A percentile compares a stretch with the other conserved stretches of the same genome.
phyloP scores from a whole-genome alignment of 2,329 filamentous ascomycete genomes.

The Dichotomopilus funicola region DNA sequence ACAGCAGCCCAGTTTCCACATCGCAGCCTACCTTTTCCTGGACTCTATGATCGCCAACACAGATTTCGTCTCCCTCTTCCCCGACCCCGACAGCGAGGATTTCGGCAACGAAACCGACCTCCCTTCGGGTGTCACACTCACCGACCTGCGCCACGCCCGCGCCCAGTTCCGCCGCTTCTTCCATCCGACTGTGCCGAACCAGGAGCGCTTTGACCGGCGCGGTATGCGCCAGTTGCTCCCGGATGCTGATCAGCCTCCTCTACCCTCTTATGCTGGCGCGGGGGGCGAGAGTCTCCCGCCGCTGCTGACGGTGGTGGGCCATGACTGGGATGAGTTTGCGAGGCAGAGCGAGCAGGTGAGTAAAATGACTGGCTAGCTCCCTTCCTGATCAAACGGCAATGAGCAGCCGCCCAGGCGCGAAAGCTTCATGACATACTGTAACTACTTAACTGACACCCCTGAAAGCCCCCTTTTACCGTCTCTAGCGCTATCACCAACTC shows the following conservation, averaged over 20 bases:
- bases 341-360: conserved; percentile 33
- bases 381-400: no score
- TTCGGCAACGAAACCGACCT: conserved; percentile 37
- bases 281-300: conserved; percentile 29
- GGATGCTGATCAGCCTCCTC: conserved; percentile 33
- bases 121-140: conserved; percentile 33
- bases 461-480: conserved; percentile 27
- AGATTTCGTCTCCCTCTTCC: conserved; percentile 49
- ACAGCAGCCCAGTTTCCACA: conserved; percentile 19
- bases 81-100: conserved; percentile 42
- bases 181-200: conserved; percentile 42
- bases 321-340: conserved; percentile 47
- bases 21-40: conserved; percentile 44
- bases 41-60: conserved; percentile 53
- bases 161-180: conserved; percentile 36
- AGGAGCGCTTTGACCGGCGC: conserved; percentile 43
- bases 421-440: no score
- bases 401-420: no score
- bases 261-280: conserved; percentile 29
- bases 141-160: conserved; percentile 30
- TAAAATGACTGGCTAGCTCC: neutral
- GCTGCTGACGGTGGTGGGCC: conserved; percentile 44
- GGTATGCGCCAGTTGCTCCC: conserved; percentile 40
- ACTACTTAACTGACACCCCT: no score
- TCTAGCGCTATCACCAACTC: conserved; percentile 36